Percentiles rank a stretch among this genome's conserved stretches.
Evolutionary conservation across 805 yeast genomes (phyloP).

Genomic region (Kuraishia floccosa): DNA sequence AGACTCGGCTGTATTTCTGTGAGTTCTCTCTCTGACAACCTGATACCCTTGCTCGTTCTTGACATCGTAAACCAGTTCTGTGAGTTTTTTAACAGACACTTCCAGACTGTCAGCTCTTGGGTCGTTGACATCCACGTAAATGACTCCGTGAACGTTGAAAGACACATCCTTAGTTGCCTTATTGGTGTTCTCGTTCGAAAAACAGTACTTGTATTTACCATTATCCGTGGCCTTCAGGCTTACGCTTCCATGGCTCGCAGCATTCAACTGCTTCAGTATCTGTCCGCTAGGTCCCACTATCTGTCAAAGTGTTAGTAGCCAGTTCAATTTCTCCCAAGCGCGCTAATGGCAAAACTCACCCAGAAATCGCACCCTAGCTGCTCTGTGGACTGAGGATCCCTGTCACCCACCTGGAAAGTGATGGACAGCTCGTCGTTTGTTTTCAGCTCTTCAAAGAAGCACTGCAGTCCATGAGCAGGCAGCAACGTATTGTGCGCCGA

Average conservation of each 20-base stretch:
- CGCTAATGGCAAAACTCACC: conserved; percentile 14
- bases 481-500: conserved; percentile 72
- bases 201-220: conserved; percentile 84
- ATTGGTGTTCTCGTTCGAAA: conserved; percentile 73
- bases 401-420: conserved; percentile 87
- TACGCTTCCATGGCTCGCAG: conserved; percentile 74
- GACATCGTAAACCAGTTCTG: conserved; percentile 72
- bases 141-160: conserved; percentile 89
- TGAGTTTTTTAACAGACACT: conserved; percentile 65
- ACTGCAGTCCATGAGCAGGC: conserved; percentile 75
- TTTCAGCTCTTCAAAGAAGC: conserved; percentile 79
- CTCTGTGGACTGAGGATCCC: conserved; percentile 60
- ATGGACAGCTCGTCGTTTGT: conserved; percentile 80
- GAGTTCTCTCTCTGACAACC: conserved; percentile 93
- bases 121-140: conserved; percentile 24
- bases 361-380: conserved; percentile 63
- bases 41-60: conserved; percentile 89
- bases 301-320: conserved; percentile 2
- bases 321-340: neutral
- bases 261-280: conserved; percentile 35
- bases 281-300: conserved; percentile 28
- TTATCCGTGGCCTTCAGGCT: conserved; percentile 47
- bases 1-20: conserved; percentile 96
- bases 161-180: conserved; percentile 80
- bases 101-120: conserved; percentile 35